Percentiles rank a stretch among this genome's conserved stretches.
phyloP scores from a whole-genome alignment of 2,329 filamentous ascomycete species.

The Nigrograna mackinnonii region DNA sequence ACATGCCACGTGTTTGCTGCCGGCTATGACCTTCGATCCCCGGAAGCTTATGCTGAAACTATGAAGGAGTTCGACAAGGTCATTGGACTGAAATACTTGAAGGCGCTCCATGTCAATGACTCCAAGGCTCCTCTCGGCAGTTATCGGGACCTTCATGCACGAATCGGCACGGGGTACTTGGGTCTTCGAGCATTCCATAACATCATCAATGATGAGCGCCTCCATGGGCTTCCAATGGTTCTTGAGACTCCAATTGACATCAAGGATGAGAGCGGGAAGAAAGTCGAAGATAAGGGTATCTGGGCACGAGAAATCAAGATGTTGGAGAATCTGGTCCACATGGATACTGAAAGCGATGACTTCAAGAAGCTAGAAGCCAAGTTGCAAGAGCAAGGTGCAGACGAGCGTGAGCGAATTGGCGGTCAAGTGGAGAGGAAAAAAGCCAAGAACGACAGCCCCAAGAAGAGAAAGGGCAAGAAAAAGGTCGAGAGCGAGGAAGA shows the following conservation, averaged over 20 bases:
- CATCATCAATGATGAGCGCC: slow-evolving; percentile 78
- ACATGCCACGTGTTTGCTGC: slow-evolving; percentile 96
- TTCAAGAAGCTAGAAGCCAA: slow-evolving; percentile 69
- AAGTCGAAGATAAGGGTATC: slow-evolving; percentile 75
- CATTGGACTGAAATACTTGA: slow-evolving; percentile 79
- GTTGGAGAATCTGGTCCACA: slow-evolving; percentile 83
- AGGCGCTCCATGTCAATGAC: slow-evolving; percentile 91
- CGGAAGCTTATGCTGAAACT: slow-evolving; percentile 72
- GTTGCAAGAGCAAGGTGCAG: slow-evolving; percentile 68
- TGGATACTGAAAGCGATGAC: slow-evolving; percentile 74
- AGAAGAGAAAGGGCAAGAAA: slow-evolving; percentile 35
- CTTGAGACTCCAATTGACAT: slow-evolving; percentile 93
- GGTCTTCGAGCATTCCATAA: slow-evolving; percentile 89
- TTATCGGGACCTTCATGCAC: slow-evolving; percentile 87
- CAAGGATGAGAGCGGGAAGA: slow-evolving; percentile 64
- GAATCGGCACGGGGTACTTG: slow-evolving; percentile 93
- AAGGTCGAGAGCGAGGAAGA: slow-evolving; percentile 24
- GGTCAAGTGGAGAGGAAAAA: slow-evolving; percentile 72
- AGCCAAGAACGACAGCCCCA: slow-evolving; percentile 33
- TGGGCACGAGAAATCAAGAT: slow-evolving; percentile 97
- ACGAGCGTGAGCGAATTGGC: slow-evolving; percentile 74
- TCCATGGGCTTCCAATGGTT: slow-evolving; percentile 84
- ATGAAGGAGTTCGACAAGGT: slow-evolving; percentile 75
- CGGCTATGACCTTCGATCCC: slow-evolving; percentile 84
- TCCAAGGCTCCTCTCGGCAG: slow-evolving; percentile 87